phyloP scores from a whole-genome alignment of 345 rosid species.

The Citrus medica region DNA sequence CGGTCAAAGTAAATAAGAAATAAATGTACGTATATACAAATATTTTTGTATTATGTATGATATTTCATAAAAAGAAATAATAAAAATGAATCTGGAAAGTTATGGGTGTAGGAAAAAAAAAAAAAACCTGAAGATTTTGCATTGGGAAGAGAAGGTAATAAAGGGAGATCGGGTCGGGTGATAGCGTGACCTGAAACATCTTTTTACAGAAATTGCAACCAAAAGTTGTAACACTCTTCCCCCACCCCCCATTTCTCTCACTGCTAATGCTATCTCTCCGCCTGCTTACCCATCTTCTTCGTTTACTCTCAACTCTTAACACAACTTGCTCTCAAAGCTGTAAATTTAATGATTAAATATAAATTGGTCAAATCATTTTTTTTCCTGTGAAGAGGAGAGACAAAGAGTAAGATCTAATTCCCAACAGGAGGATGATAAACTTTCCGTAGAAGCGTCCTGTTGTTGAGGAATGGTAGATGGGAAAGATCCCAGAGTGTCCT shows the following conservation, averaged over 20 bases:
- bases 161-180: neutral
- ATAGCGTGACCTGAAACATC: neutral
- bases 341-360: neutral
- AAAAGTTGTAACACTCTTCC: neutral
- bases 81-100: neutral
- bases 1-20: neutral
- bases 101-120: neutral
- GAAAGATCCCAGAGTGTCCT: too few relatives aligned
- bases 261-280: too few relatives aligned
- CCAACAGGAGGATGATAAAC: too few relatives aligned
- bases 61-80: too few relatives aligned
- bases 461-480: too few relatives aligned
- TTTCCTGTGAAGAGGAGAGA: too few relatives aligned
- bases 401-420: too few relatives aligned
- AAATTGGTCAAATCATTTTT: too few relatives aligned
- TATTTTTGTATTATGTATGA: too few relatives aligned
- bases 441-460: too few relatives aligned
- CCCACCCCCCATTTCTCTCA: neutral
- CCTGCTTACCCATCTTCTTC: too few relatives aligned
- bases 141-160: conserved; percentile 8
- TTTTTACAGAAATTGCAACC: neutral
- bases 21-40: neutral
- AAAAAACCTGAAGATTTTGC: neutral
- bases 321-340: neutral
- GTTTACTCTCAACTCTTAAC: neutral